Base-by-base conservation (phyloP, 1,284 basidiomycete genomes). In the Cutaneotrichosporon arboriforme region DNA sequence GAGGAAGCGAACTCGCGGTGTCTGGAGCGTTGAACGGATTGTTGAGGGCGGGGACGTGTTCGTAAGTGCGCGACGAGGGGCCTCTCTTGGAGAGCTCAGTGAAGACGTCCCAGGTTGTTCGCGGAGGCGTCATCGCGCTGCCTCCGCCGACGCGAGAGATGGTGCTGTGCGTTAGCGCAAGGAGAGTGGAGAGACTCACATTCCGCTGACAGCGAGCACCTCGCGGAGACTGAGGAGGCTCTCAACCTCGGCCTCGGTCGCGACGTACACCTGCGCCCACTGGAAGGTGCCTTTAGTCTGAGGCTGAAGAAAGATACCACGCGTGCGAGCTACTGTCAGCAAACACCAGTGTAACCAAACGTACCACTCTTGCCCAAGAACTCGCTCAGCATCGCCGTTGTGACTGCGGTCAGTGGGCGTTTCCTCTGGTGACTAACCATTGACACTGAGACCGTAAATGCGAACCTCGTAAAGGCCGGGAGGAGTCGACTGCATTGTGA, bases 231-330 rank as follows among this genome's bases (percentile, higher is more conserved):
- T 51, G 39, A 73, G 49, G 40, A 69, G 68, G 48, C 45, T 55
- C 10, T 55, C 46, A 14, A 67, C 58, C 17, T 71, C 68, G 20
- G 42, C 53, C 50, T 70, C 65, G 10, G 60, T 58, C 2, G 39
- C 44, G 10, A 69, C 63, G 61, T 62, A 70, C 8, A 70, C 52
- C 39, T 69, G 68, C 4, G 70, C 70, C 68, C 67, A 70, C 49
- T 67, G 65, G 35, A 53, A 59, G 2, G 54, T 38, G 8, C 55
- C 55, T 43, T 61, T 37, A 7, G 35, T 15, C 21, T 50, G 41
- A 8, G 45, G 36, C 47, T 69, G 65, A 10, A 68, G 54, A 8
- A 65, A 59, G 13, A 67, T 57, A 8, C 64, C 67, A 18, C 60
- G 55, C 15, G 69, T 59, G 14, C 46, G 58, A 13, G 64, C 66